Percentiles rank a stretch among this genome's conserved stretches.
These are phyloP conservation scores for Fusarium abutilonis DNA, from an alignment of 2,329 filamentous ascomycete genomes.

Conservation along the genomic window DNA sequence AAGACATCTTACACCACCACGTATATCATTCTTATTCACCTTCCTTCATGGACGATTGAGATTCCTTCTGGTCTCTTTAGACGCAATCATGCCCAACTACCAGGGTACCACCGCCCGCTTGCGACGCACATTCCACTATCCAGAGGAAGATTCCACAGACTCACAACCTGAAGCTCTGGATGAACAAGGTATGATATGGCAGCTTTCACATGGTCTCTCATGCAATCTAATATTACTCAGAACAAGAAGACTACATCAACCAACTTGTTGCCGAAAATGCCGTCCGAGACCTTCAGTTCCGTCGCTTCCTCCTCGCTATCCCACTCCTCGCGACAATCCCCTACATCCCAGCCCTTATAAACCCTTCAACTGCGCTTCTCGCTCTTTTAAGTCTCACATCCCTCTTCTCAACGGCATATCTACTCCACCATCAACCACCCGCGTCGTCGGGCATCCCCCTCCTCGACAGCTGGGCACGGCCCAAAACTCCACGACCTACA, in stretches of 20 bases:
- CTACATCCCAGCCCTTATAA: slow-evolving; percentile 57
- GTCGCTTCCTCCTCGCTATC: slow-evolving; percentile 67
- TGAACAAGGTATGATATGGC: slow-evolving; percentile 70
- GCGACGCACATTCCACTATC: slow-evolving; percentile 81
- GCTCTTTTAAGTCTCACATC: slow-evolving; percentile 70
- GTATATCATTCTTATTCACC: neutral
- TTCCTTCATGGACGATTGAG: neutral
- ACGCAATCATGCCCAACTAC: slow-evolving; percentile 39
- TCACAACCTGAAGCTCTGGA: slow-evolving; percentile 71
- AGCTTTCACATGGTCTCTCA: neutral
- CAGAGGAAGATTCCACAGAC: slow-evolving; percentile 64
- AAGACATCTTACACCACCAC: slow-evolving; percentile 19
- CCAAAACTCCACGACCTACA: slow-evolving; percentile 40
- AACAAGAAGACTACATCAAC: slow-evolving; percentile 72
- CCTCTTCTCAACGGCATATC: slow-evolving; percentile 69
- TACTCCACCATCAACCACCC: slow-evolving; percentile 66
- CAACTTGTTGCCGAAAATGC: slow-evolving; percentile 65
- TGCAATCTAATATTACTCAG: slow-evolving; percentile 46
- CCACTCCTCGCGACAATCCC: slow-evolving; percentile 65
- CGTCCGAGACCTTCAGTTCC: slow-evolving; percentile 66
- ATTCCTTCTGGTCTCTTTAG: neutral
- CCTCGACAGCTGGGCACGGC: slow-evolving; percentile 59
- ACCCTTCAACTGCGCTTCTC: slow-evolving; percentile 53
- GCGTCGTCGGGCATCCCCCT: slow-evolving; percentile 62
- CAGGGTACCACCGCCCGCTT: slow-evolving; percentile 64